These are phyloP conservation scores for Penicillium hesseltinei DNA, from an alignment of 2,329 filamentous ascomycete species.

Conservation along the genomic window DNA sequence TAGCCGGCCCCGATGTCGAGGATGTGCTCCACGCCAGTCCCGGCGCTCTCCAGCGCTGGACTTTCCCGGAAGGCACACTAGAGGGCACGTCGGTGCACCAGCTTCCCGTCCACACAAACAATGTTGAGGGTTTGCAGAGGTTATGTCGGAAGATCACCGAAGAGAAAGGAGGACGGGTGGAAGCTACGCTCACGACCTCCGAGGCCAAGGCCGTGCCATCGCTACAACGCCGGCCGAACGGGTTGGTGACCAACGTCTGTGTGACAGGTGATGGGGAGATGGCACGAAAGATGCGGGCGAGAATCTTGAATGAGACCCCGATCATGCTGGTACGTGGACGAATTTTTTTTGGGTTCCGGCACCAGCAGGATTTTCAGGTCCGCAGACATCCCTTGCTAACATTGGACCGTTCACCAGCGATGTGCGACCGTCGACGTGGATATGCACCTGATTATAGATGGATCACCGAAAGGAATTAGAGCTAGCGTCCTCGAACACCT, in stretches of 20 bases:
- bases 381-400: slow-evolving; percentile 22
- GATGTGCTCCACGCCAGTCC: slow-evolving; percentile 91
- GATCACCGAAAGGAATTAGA: slow-evolving; percentile 64
- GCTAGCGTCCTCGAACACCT: slow-evolving; percentile 77
- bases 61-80: slow-evolving; percentile 80
- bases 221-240: slow-evolving; percentile 50
- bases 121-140: slow-evolving; percentile 73
- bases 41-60: slow-evolving; percentile 87
- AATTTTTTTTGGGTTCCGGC: slow-evolving; percentile 17
- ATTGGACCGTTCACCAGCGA: slow-evolving; percentile 55
- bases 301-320: slow-evolving; percentile 85
- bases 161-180: slow-evolving; percentile 65
- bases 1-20: slow-evolving; percentile 87
- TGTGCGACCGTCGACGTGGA: slow-evolving; percentile 93
- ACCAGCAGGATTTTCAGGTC: slow-evolving; percentile 7
- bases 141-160: slow-evolving; percentile 81
- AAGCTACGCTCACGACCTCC: slow-evolving; percentile 80
- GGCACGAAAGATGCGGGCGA: slow-evolving; percentile 85
- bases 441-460: slow-evolving; percentile 82
- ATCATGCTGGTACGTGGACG: slow-evolving; percentile 74
- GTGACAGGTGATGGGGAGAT: slow-evolving; percentile 83
- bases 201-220: slow-evolving; percentile 66
- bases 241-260: slow-evolving; percentile 80
- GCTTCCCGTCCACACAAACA: slow-evolving; percentile 85
- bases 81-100: slow-evolving; percentile 83